Percentiles rank a stretch among this genome's conserved stretches.
Conservation (phyloP, 2,329 filamentous ascomycete genomes). For the Dactylella cylindrospora region DNA sequence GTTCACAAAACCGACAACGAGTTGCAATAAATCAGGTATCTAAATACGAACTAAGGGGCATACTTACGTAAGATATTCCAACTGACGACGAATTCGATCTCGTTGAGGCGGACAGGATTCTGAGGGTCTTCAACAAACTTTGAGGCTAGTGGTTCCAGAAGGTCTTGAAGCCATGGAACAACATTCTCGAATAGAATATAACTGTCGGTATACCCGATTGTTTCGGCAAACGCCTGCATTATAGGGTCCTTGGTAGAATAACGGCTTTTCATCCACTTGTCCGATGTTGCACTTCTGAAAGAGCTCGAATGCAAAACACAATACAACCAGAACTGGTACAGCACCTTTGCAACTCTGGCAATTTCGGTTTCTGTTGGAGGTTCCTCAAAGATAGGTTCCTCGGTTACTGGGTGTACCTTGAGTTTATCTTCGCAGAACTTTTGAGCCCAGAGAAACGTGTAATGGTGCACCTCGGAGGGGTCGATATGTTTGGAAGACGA, state of each 20-base stretch:
- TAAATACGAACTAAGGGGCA: too few relatives aligned
- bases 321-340: slow-evolving; percentile 29
- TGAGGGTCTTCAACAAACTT: slow-evolving; percentile 13
- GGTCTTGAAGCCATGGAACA: slow-evolving; percentile 6
- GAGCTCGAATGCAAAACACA: too few relatives aligned
- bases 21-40: too few relatives aligned
- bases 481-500: too few relatives aligned
- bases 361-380: slow-evolving; percentile 9
- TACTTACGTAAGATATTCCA: too few relatives aligned
- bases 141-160: neutral
- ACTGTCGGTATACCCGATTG: slow-evolving; percentile 9
- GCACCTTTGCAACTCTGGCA: slow-evolving; percentile 4
- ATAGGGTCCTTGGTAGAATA: slow-evolving; percentile 7
- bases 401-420: neutral
- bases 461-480: neutral
- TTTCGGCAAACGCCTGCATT: slow-evolving; percentile 18
- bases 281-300: too few relatives aligned
- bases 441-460: slow-evolving; percentile 12
- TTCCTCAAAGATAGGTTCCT: neutral
- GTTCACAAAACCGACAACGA: too few relatives aligned
- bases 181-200: slow-evolving; percentile 1
- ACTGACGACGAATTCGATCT: too few relatives aligned
- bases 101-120: too few relatives aligned
- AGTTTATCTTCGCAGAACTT: slow-evolving; percentile 16
- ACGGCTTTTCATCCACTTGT: too few relatives aligned